A percentile compares a stretch with the other conserved stretches of the same genome.
Conservation (phyloP, 2,329 filamentous ascomycete species). For the Aspergillus luchuensis region DNA sequence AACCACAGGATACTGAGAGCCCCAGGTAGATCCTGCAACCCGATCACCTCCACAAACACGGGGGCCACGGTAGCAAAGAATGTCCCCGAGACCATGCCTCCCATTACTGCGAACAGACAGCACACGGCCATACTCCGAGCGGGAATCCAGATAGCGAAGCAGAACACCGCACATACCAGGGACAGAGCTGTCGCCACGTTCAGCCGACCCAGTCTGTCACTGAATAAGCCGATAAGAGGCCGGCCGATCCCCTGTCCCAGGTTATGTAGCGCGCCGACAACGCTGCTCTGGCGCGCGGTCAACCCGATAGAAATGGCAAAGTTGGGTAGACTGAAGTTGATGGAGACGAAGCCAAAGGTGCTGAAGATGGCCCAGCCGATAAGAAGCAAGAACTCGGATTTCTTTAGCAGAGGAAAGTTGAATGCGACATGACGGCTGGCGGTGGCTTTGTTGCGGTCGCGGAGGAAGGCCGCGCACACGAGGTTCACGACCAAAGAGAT, state of each 20-base stretch:
- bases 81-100: slow-evolving; percentile 50
- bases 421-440: neutral
- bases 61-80: slow-evolving; percentile 57
- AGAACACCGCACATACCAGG: slow-evolving; percentile 1
- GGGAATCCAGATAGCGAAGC: slow-evolving; percentile 50
- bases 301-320: slow-evolving; percentile 61
- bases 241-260: slow-evolving; percentile 57
- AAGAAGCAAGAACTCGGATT: neutral
- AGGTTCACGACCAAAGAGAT: slow-evolving; percentile 3
- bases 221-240: slow-evolving; percentile 61
- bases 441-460: slow-evolving; percentile 3
- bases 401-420: neutral
- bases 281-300: slow-evolving; percentile 54
- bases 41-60: slow-evolving; percentile 59
- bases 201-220: slow-evolving; percentile 59
- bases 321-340: slow-evolving; percentile 64
- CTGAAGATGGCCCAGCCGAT: slow-evolving; percentile 38
- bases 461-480: slow-evolving; percentile 3
- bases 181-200: slow-evolving; percentile 52
- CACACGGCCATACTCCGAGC: slow-evolving; percentile 46
- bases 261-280: slow-evolving; percentile 61
- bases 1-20: slow-evolving; percentile 59
- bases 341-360: slow-evolving; percentile 63
- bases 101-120: slow-evolving; percentile 47
- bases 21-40: slow-evolving; percentile 53